phyloP scores from a whole-genome alignment of 208 protist genomes.

The Trypanosoma theileri region DNA sequence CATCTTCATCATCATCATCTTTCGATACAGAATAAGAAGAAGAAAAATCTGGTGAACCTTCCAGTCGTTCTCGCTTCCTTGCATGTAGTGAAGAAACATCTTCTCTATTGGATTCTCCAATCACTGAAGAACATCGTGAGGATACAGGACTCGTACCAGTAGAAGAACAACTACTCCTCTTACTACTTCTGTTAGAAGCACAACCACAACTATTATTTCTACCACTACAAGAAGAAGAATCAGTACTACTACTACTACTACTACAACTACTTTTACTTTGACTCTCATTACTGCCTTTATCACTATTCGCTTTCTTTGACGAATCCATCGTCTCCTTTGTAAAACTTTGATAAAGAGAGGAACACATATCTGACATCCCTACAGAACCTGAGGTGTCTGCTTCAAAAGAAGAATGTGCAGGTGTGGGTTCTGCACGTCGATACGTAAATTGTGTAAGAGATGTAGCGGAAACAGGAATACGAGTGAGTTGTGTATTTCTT shows the following conservation, averaged over 20 bases:
- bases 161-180: background rate
- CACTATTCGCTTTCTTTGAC: background rate
- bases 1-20: constrained; percentile 4
- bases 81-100: background rate
- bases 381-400: background rate
- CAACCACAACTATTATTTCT: too few species aligned
- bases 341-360: constrained; percentile 38
- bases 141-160: background rate
- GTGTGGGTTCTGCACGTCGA: constrained; percentile 1
- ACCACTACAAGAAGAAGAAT: too few species aligned
- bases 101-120: background rate
- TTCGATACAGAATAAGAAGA: background rate
- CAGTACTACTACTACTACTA: too few species aligned
- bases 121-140: constrained; percentile 14
- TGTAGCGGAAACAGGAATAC: constrained; percentile 67
- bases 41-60: background rate
- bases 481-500: constrained; percentile 37
- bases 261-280: too few species aligned
- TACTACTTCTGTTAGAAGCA: background rate
- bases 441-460: constrained; percentile 61
- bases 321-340: constrained; percentile 3
- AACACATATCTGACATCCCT: constrained; percentile 40
- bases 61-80: constrained; percentile 14
- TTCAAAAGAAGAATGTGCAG: background rate
- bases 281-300: too few species aligned